phyloP scores from a whole-genome alignment of 2,329 filamentous ascomycete genomes.

The Bipolaris oryzae region DNA sequence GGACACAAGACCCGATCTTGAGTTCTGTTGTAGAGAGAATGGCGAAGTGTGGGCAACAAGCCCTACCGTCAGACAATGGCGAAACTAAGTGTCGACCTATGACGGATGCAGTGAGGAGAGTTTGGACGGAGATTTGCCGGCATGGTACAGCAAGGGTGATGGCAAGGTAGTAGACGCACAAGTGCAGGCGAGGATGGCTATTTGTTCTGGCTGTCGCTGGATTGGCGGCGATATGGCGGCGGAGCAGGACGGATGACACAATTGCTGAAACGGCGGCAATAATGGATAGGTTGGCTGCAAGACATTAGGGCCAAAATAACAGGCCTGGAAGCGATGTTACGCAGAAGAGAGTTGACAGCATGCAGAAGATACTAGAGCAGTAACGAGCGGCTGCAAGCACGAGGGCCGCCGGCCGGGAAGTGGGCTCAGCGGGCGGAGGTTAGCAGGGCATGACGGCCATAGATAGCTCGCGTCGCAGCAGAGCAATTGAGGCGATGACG shows the following conservation, averaged over 20 bases:
- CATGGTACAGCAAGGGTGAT: conserved; percentile 23
- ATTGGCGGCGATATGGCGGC: conserved; percentile 25
- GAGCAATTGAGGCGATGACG: conserved; percentile 19
- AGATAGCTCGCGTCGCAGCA: conserved; percentile 13
- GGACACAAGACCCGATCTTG: not conserved
- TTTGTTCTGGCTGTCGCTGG: conserved; percentile 23
- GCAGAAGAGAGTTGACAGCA: conserved; percentile 35
- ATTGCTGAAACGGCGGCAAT: conserved; percentile 25
- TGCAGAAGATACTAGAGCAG: conserved; percentile 23
- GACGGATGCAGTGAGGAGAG: conserved; percentile 20
- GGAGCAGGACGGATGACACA: conserved; percentile 25
- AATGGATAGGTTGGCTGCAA: conserved; percentile 34
- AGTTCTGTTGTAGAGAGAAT: not conserved
- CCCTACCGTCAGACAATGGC: conserved; percentile 5
- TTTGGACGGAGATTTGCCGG: conserved; percentile 8
- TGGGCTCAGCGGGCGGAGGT: conserved; percentile 25
- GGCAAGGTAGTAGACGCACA: conserved; percentile 14
- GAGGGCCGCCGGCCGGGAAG: conserved; percentile 34
- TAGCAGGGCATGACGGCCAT: conserved; percentile 27
- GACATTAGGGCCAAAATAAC: conserved; percentile 29
- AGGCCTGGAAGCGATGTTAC: conserved; percentile 35
- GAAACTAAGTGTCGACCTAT: conserved; percentile 21
- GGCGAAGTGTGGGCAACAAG: conserved; percentile 4
- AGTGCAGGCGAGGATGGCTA: conserved; percentile 6
- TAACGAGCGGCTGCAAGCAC: conserved; percentile 30